phyloP scores from a whole-genome alignment of 331 rosid genomes.

The Quercus tomentella region DNA sequence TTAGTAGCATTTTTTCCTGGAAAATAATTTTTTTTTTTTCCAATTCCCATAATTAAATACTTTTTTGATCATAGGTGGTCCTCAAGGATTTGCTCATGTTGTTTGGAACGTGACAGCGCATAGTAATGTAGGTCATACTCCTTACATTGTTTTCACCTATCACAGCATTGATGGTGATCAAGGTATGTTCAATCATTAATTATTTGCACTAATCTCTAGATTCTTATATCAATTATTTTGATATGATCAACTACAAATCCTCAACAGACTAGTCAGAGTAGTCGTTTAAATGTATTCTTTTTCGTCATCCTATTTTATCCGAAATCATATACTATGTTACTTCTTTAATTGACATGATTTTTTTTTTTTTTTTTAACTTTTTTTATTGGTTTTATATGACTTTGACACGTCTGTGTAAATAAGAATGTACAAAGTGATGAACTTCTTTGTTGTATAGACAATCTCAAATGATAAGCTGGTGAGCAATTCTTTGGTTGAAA shows the following conservation, averaged over 20 bases:
- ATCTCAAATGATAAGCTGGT: not conserved
- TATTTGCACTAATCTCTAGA: not conserved
- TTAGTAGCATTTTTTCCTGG: not conserved
- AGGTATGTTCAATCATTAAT: conserved; percentile 33
- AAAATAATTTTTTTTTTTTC: not conserved
- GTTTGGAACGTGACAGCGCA: conserved; percentile 62
- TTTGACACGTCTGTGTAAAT: not conserved
- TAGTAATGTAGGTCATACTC: conserved; percentile 36
- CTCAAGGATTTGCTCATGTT: conserved; percentile 66
- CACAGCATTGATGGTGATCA: conserved; percentile 78
- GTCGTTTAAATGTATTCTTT: too few species aligned
- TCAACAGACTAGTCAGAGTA: too few species aligned
- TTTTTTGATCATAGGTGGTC: conserved; percentile 45
- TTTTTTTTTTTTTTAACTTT: too few species aligned
- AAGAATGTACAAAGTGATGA: not conserved
- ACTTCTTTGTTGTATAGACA: not conserved
- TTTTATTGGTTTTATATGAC: not conserved
- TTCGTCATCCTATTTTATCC: too few species aligned
- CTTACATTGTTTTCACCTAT: conserved; percentile 60
- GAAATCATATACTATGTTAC: too few species aligned
- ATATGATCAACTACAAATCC: too few species aligned
- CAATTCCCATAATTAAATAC: not conserved
- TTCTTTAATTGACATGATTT: too few species aligned
- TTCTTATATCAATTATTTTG: not conserved
- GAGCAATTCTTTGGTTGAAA: not conserved